Evolutionary conservation across 2,329 filamentous ascomycete species (phyloP), one percentile per base, ranked within the genome.

Genomic region (Amesomyces nigricolor): DNA sequence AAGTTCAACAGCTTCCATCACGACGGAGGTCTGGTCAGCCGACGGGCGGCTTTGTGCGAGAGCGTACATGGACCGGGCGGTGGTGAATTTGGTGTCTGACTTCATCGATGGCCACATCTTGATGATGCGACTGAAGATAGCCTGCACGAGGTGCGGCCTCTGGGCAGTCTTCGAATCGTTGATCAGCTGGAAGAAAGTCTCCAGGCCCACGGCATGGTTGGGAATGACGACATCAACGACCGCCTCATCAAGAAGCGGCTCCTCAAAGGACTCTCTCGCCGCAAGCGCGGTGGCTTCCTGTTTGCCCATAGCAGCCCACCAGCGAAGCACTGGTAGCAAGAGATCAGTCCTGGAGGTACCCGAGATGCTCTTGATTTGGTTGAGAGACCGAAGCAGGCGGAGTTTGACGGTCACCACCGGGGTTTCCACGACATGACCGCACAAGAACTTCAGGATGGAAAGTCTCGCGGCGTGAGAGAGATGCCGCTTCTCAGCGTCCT

Each of bases 21-120:
- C 69, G 47, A 78, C 73, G 32, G 76, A 63, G 53, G 68, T 67
- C 32, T 67, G 67, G 29, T 73, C 71, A 6, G 54, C 22, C 14
- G 55, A 47, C 2, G 67, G 57, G 3, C 67, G 67, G 10, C 68
- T 73, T 50, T 86, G 78, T 0, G 81, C 79, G 40, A 87, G 71
- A 37, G 83, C 78, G 11, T 91, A 73, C 64, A 91, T 75, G 58
- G 77, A 78, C 58, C 82, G 76, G 5, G 86, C 85, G 17, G 84
- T 76, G 9, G 78, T 73, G 16, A 79, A 75, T 64, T 81, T 83
- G 17, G 78, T 72, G 11, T 86, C 80, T 5, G 78, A 75, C 67
- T 88, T 90, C 74, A 91, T 80, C 0, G 76, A 78, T 3, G 81
- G 68, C 90, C 91, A 96, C 58, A 92, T 80, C 56, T 81, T 77